Percentiles rank a stretch among this genome's conserved stretches.
Conservation (phyloP, 768 basidiomycete genomes). For the Pisolithus tinctorius region DNA sequence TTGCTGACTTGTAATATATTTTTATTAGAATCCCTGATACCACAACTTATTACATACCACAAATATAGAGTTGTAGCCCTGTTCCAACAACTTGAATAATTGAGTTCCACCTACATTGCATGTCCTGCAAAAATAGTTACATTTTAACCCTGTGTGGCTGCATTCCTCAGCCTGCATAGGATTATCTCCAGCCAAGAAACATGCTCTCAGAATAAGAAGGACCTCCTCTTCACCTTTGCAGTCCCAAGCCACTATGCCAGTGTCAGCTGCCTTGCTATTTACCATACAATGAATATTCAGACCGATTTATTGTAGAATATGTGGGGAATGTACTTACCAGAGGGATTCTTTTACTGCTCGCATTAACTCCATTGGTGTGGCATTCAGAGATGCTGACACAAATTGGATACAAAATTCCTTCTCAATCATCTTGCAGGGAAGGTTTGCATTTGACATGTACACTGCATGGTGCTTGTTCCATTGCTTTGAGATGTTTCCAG, state of each 20-base stretch:
- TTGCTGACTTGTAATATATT: too few relatives aligned
- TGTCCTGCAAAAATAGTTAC: conserved; percentile 26
- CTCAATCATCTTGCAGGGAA: conserved; percentile 20
- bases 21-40: too few relatives aligned
- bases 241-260: too few relatives aligned
- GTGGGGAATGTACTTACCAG: too few relatives aligned
- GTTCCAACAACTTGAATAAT: too few relatives aligned
- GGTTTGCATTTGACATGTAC: conserved; percentile 31
- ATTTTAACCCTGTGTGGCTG: conserved; percentile 24
- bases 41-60: too few relatives aligned
- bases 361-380: conserved; percentile 28
- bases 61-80: too few relatives aligned
- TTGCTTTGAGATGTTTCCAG: conserved; percentile 29
- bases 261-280: too few relatives aligned
- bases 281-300: too few relatives aligned
- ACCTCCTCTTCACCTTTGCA: too few relatives aligned
- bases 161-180: conserved; percentile 33
- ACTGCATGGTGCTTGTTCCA: conserved; percentile 31
- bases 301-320: too few relatives aligned
- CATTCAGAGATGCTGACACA: conserved; percentile 28
- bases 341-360: conserved; percentile 22
- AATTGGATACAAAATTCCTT: conserved; percentile 26
- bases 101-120: conserved; percentile 27
- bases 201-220: conserved; percentile 18
- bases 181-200: conserved; percentile 25